Percentiles rank a stretch among this genome's conserved stretches.
These are phyloP conservation scores for Multifurca ochricompacta DNA, from an alignment of 768 basidiomycete genomes.

Conservation along the genomic window DNA sequence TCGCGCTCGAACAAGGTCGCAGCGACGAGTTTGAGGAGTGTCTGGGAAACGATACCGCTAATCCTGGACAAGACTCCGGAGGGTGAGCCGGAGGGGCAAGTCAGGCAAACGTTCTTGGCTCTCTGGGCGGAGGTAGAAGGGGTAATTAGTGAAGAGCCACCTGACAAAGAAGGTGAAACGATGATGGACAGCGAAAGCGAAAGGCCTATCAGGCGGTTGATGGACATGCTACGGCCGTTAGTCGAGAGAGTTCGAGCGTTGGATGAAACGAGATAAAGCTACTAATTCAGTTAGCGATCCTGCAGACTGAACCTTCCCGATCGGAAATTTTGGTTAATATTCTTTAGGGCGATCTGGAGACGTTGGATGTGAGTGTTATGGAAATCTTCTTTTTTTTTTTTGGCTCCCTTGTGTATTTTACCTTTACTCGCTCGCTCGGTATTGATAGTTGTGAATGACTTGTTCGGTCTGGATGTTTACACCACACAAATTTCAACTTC, in stretches of 20 bases:
- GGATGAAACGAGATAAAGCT: background rate
- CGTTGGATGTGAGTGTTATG: no score
- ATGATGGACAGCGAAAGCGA: background rate
- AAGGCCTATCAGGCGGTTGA: background rate
- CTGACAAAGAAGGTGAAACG: background rate
- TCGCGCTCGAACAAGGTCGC: background rate
- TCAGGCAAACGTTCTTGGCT: background rate
- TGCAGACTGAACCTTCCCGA: no score
- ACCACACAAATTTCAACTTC: no score
- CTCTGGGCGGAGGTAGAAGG: background rate
- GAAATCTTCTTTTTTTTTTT: no score
- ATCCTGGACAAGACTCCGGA: background rate
- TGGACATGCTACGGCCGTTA: slow-evolving; percentile 5
- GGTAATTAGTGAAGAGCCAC: background rate
- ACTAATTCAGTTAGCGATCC: no score
- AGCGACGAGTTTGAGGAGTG: background rate
- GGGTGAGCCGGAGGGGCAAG: background rate
- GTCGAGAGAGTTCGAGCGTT: background rate
- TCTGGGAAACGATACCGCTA: slow-evolving; percentile 1
- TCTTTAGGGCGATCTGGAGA: no score
- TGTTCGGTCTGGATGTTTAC: no score
- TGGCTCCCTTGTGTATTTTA: no score
- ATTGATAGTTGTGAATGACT: no score
- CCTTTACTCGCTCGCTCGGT: no score
- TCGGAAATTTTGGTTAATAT: no score